phyloP scores from a whole-genome alignment of 371 early-diverging fungal genomes.

The Mucor velutinosus region DNA sequence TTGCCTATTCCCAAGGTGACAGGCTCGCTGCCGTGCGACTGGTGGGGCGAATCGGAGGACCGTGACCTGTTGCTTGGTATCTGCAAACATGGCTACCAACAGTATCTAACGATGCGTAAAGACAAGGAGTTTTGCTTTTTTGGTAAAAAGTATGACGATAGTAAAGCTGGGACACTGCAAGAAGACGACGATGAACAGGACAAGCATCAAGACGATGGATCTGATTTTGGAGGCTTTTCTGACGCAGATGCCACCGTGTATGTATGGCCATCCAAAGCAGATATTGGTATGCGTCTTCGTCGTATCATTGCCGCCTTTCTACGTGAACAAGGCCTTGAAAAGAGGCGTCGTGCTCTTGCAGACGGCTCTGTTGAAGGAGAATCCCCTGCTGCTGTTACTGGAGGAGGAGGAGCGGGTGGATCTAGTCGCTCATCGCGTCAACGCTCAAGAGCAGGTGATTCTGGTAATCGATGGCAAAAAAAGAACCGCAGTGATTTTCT shows the following conservation, averaged over 20 bases:
- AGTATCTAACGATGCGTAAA: conserved; percentile 63
- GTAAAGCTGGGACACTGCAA: conserved; percentile 30
- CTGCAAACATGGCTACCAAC: conserved; percentile 81
- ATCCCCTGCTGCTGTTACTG: conserved; percentile 6
- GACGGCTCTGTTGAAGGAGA: background rate
- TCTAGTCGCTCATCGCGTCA: conserved; percentile 19
- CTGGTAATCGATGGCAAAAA: conserved; percentile 66
- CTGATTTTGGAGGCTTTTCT: conserved; percentile 13
- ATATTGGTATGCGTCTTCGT: conserved; percentile 75
- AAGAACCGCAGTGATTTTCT: conserved; percentile 67
- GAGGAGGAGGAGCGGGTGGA: conserved; percentile 7
- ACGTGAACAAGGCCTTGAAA: conserved; percentile 61
- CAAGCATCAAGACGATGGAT: conserved; percentile 1
- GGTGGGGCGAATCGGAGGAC: conserved; percentile 89
- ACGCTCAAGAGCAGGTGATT: conserved; percentile 38
- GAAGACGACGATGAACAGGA: conserved; percentile 24
- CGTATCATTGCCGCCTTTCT: conserved; percentile 72
- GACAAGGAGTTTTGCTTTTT: conserved; percentile 76
- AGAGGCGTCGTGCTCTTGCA: conserved; percentile 17
- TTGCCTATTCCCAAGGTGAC: conserved; percentile 58
- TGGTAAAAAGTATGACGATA: conserved; percentile 57
- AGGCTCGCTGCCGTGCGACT: conserved; percentile 59
- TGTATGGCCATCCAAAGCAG: conserved; percentile 72
- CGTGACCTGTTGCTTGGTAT: conserved; percentile 82
- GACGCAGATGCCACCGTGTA: conserved; percentile 33